Evolutionary conservation across 176 grass and related monocot genomes (phyloP).

Genomic region (Musa troglodytarum): DNA sequence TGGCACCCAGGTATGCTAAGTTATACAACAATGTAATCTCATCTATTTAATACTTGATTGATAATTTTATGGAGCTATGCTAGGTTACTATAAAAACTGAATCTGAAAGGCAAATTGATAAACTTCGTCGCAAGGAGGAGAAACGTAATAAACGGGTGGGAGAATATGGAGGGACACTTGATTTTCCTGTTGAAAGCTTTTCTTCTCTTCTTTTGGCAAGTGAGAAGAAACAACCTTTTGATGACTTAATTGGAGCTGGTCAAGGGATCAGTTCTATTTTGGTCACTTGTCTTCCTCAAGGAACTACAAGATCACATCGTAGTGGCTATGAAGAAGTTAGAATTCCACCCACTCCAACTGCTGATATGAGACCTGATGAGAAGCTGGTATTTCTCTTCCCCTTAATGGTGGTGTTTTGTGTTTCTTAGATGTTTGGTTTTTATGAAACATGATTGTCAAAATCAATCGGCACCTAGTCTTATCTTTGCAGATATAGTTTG

Average conservation of each 20-base stretch:
- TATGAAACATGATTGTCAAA: constrained; percentile 1
- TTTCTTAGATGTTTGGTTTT: not conserved
- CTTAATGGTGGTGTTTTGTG: not conserved
- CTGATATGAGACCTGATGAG: constrained; percentile 62
- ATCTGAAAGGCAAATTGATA: constrained; percentile 80
- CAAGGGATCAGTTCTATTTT: constrained; percentile 40
- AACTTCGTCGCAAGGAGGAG: constrained; percentile 87
- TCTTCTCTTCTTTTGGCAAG: constrained; percentile 72
- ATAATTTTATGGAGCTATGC: not conserved
- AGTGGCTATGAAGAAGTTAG: constrained; percentile 95
- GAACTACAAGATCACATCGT: constrained; percentile 67
- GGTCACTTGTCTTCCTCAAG: constrained; percentile 79
- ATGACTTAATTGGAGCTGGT: constrained; percentile 76
- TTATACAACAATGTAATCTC: not conserved
- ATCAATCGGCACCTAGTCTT: not conserved
- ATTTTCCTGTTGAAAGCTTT: constrained; percentile 61
- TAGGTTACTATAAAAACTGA: constrained; percentile 94
- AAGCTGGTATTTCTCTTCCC: constrained; percentile 52
- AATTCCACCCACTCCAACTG: constrained; percentile 76
- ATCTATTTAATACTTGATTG: not conserved
- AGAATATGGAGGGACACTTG: constrained; percentile 44
- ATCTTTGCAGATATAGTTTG: not conserved
- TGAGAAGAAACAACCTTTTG: constrained; percentile 76
- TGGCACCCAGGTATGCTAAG: constrained; percentile 67
- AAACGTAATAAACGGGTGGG: constrained; percentile 50